Evolutionary conservation across 2,329 filamentous ascomycete genomes (phyloP), one percentile per base, ranked within the genome.

Genomic region (Neofusicoccum cordaticola): DNA sequence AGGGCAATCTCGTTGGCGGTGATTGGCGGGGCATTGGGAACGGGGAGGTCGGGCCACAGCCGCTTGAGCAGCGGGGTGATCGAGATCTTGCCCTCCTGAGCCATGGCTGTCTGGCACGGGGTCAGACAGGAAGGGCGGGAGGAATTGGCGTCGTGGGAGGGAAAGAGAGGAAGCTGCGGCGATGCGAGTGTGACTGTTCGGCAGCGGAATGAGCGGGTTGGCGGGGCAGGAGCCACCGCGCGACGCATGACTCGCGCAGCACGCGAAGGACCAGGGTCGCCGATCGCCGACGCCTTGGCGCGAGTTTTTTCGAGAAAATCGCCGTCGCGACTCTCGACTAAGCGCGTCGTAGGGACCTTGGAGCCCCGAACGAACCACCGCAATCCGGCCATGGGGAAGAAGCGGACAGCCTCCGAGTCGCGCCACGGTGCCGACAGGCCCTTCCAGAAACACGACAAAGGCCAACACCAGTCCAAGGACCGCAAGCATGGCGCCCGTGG

Each of bases 1-100:
- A 89, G 84, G 66, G 94, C 92, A 75, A 99, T 95, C 75, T 97
- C 92, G 58, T 86, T 82, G 12, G 93, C 88, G 15, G 88, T 87
- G 63, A 93, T 89, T 15, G 52, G 52, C 35, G 74, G 74, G 57
- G 79, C 77, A 53, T 82, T 75, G 50, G 82, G 80, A 7, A 76
- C 71, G 66, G 83, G 74, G 41, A 72, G 78, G 57, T 77, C 74
- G 66, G 79, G 89, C 89, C 90, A 92, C 48, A 94, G 83, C 66
- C 90, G 86, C 73, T 87, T 87, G 65, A 94, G 85, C 37, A 94
- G 82, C 44, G 88, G 87, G 69, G 90, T 90, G 77, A 93, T 90
- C 70, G 80, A 82, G 66, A 80, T 76, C 65, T 77, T 77, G 53
- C 65, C 44, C 31, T 75, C 70, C 50, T 71, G 56, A 62, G 69